Evolutionary conservation across 306 rosid genomes (phyloP), one percentile per base, ranked within the genome.

Genomic region (Aeschynomene evenia): DNA sequence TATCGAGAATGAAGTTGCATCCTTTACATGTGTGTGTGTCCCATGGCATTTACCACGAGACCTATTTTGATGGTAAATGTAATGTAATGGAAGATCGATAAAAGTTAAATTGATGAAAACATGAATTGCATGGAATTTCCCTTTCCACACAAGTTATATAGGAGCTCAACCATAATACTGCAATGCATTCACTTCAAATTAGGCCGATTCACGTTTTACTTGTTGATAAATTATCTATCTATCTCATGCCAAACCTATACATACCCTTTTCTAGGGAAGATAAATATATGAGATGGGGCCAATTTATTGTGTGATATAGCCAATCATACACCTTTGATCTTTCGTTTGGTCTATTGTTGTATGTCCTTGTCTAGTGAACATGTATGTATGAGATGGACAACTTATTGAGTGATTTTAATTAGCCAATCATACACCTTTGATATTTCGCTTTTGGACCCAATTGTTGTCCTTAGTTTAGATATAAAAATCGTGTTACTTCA

Each of bases 141-240:
- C 13, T 68, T 69, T 74, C 57, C 62, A 37, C 62, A 37, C 36
- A 20, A 62, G 29, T 53, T 63, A 11, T 16, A 48, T 5, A 13
- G 29, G 42, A 55, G 52, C 73, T 74, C 45, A 56, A 40, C 46
- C 63, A 31, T 19, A 58, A 64, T 6, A 36, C 64, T 54, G 7
- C 20, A 45, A 7, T 48, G n/a, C 28, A 54, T 36, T 79, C 80
- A 63, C 73, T 53, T 45, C 81, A 77, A 71, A 71, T 71, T 46
- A 71, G 81, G 81, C 24, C 34, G 12, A 48, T 80, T 55, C 84
- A 80, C 80, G 84, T 80, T 74, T 74, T 69, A 80, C 65, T 63
- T 57, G 40, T 7, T 69, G 58, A 29, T 69, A 74, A 33, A 21
- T 16, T 21, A 26, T 59, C 31, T 51, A 33, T 15, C 13, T 21